Evolutionary conservation across 805 yeast genomes (phyloP).

Genomic region (Zygosaccharomyces gambellarensis): DNA sequence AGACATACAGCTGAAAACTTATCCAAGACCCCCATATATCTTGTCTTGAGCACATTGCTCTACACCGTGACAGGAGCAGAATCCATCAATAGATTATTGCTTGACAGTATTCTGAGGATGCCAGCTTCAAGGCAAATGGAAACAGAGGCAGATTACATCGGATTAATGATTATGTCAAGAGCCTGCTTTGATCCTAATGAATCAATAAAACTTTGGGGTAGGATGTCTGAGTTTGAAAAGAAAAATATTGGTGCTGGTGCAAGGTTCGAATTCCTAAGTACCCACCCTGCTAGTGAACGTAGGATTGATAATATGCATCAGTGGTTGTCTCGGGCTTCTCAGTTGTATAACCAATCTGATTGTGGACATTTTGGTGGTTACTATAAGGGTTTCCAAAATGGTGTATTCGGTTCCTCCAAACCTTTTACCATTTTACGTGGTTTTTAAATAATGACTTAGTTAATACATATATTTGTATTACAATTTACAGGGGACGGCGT

Average conservation of each 20-base stretch:
- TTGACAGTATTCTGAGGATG: constrained; percentile 55
- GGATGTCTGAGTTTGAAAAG: constrained; percentile 61
- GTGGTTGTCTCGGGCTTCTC: constrained; percentile 57
- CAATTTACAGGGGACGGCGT: constrained; percentile 19
- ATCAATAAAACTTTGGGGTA: constrained; percentile 72
- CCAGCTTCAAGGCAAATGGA: constrained; percentile 94
- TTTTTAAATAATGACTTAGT: constrained; percentile 1
- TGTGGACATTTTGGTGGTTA: constrained; percentile 21
- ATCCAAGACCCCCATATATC: constrained; percentile 69
- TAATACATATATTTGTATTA: background rate
- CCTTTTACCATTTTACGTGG: constrained; percentile 7
- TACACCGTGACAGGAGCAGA: constrained; percentile 60
- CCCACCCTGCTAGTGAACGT: constrained; percentile 82
- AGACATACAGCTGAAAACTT: constrained; percentile 84
- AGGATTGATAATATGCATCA: constrained; percentile 62
- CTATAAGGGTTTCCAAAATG: constrained; percentile 20
- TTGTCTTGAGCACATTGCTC: constrained; percentile 47
- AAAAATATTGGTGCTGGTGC: constrained; percentile 22
- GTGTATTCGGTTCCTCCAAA: constrained; percentile 11
- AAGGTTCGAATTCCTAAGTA: constrained; percentile 63
- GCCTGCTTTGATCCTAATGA: constrained; percentile 81
- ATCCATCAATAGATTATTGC: constrained; percentile 47
- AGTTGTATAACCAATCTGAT: constrained; percentile 29
- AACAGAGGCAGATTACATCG: constrained; percentile 92
- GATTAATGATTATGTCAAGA: constrained; percentile 82